phyloP scores from a whole-genome alignment of 176 grass and related monocot genomes.

The Elymus sibiricus region DNA sequence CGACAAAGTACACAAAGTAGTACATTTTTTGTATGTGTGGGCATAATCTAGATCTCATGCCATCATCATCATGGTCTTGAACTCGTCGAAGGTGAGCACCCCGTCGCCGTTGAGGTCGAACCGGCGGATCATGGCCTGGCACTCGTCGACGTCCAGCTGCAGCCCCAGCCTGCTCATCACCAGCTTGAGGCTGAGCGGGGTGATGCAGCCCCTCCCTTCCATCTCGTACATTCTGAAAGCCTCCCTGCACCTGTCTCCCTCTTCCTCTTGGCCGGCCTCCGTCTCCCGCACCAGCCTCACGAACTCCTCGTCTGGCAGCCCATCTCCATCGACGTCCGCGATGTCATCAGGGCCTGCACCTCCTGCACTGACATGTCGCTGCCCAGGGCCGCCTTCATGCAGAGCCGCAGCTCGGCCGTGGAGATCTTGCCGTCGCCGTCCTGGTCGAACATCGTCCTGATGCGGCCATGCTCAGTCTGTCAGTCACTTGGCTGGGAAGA shows the following conservation, averaged over 20 bases:
- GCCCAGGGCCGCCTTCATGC: too few relatives aligned
- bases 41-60: background rate
- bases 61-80: conserved; percentile 2
- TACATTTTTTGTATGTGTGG: too few relatives aligned
- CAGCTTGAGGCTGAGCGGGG: background rate
- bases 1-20: too few relatives aligned
- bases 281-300: background rate
- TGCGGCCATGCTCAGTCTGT: background rate
- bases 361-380: too few relatives aligned
- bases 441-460: background rate
- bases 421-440: too few relatives aligned
- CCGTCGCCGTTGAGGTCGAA: background rate
- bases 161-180: background rate
- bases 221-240: background rate
- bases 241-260: background rate
- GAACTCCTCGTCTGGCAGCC: background rate
- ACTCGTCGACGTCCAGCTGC: background rate
- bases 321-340: too few relatives aligned
- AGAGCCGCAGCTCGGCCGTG: too few relatives aligned
- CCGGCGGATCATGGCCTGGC: background rate
- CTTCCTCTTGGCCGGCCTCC: background rate
- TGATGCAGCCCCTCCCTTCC: background rate
- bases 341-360: too few relatives aligned
- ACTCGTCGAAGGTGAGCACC: background rate
- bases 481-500: background rate